phyloP scores from a whole-genome alignment of 225 moss, liverwort and hornwort genomes.

The Sphagnum tenellum region DNA sequence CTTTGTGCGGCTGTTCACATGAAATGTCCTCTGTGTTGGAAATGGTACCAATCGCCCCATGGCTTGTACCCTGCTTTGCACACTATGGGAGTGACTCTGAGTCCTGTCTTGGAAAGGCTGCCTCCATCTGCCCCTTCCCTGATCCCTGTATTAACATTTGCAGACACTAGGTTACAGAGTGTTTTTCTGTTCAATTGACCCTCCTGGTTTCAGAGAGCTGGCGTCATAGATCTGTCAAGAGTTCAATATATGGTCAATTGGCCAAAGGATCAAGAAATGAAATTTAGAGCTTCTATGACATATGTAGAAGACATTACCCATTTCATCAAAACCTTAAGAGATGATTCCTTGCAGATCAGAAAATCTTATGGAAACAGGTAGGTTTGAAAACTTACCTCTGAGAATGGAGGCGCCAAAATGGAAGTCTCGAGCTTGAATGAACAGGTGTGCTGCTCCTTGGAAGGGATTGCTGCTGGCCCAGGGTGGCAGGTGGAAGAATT shows the following conservation, averaged over 20 bases:
- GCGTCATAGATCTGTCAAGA: background rate
- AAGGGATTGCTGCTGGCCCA: background rate
- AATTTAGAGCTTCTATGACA: too few relatives aligned
- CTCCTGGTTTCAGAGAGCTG: too few relatives aligned
- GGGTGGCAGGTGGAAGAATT: constrained; percentile 11
- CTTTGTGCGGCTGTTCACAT: constrained; percentile 15
- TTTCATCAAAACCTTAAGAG: background rate
- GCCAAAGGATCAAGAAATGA: background rate
- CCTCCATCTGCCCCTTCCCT: constrained; percentile 27
- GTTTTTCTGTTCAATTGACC: too few relatives aligned
- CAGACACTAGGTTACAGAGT: too few relatives aligned
- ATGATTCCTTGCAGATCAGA: too few relatives aligned
- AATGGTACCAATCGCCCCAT: constrained; percentile 28
- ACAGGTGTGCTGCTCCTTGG: constrained; percentile 9
- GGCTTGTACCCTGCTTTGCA: constrained; percentile 3
- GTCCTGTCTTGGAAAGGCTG: constrained; percentile 12
- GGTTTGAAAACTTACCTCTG: constrained; percentile 12
- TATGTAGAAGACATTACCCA: too few relatives aligned
- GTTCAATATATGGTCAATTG: background rate
- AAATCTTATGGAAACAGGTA: too few relatives aligned
- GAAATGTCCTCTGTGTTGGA: constrained; percentile 47
- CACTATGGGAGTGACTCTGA: constrained; percentile 2
- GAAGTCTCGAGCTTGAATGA: constrained; percentile 11
- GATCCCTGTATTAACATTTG: constrained; percentile 1
- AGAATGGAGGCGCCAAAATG: constrained; percentile 9